Conservation (phyloP, 2,329 filamentous ascomycete genomes). For the Monilinia vaccinii-corymbosi region DNA sequence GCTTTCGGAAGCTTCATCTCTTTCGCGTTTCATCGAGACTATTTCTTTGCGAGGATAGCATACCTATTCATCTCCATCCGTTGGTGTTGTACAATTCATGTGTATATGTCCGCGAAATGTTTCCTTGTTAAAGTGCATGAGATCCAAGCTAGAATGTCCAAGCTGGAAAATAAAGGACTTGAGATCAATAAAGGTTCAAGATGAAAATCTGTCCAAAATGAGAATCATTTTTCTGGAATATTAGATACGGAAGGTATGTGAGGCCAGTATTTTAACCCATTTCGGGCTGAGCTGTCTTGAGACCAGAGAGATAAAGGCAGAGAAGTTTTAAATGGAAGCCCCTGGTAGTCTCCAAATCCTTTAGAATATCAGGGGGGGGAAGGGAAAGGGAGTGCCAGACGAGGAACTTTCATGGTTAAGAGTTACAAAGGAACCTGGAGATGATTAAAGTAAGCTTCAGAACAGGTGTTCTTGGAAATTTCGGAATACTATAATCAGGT, state of each 20-base stretch:
- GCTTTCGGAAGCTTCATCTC: no score
- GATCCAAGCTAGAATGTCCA: no score
- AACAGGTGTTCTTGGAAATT: neutral
- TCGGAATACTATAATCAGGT: neutral
- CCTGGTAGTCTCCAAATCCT: neutral
- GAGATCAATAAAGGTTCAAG: neutral
- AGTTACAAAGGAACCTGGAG: neutral
- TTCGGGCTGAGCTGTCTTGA: neutral
- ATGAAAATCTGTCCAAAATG: neutral
- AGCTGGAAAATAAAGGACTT: no score
- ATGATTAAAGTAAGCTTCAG: neutral
- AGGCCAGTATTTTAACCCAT: neutral
- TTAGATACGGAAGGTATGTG: neutral
- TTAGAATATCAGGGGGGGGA: neutral
- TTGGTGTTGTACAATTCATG: no score
- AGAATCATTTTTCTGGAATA: neutral
- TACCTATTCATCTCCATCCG: no score
- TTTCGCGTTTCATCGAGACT: no score
- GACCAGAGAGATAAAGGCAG: neutral
- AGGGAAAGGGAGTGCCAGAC: no score
- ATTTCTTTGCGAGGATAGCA: no score
- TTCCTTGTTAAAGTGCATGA: no score
- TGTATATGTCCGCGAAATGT: no score
- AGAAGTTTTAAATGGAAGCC: neutral
- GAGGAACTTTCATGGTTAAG: neutral